Evolutionary conservation across 768 basidiomycete genomes (phyloP).

Genomic region (Atractiella rhizophila): DNA sequence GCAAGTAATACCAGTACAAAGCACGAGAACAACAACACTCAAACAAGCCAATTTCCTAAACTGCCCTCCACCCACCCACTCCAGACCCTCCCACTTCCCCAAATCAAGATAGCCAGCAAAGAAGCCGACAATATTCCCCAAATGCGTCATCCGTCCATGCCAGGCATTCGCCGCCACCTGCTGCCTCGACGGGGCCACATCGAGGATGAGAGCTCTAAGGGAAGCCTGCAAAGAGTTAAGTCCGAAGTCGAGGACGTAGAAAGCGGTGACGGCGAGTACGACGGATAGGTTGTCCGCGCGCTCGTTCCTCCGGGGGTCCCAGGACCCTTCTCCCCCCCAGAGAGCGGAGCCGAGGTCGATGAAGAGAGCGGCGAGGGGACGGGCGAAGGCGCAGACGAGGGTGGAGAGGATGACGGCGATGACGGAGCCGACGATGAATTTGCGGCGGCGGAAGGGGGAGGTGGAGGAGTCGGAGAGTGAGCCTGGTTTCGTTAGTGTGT

Average conservation of each 20-base stretch:
- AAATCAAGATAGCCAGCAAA: conserved; percentile 81
- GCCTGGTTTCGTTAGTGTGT: conserved; percentile 28
- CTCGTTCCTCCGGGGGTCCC: conserved; percentile 40
- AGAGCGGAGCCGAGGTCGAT: conserved; percentile 62
- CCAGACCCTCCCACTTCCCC: conserved; percentile 45
- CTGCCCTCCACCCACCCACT: conserved; percentile 50
- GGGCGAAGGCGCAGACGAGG: conserved; percentile 56
- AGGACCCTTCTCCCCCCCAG: conserved; percentile 51
- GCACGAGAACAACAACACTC: conserved; percentile 47
- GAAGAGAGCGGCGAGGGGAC: conserved; percentile 40
- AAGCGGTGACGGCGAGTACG: conserved; percentile 58
- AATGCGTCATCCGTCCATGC: conserved; percentile 86
- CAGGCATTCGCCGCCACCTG: conserved; percentile 88
- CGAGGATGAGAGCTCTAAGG: conserved; percentile 39
- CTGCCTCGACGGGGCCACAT: conserved; percentile 66
- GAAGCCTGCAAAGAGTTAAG: conserved; percentile 52
- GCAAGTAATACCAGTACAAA: conserved; percentile 72
- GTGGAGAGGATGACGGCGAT: conserved; percentile 41
- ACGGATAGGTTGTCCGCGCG: conserved; percentile 30
- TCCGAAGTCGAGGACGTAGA: conserved; percentile 91
- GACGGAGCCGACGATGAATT: conserved; percentile 81
- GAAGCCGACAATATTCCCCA: conserved; percentile 89
- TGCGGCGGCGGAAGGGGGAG: conserved; percentile 47
- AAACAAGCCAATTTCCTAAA: conserved; percentile 90
- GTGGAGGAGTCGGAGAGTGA: conserved; percentile 90